phyloP scores from a whole-genome alignment of 179 eudicot genomes.

The Spergularia azorica region DNA sequence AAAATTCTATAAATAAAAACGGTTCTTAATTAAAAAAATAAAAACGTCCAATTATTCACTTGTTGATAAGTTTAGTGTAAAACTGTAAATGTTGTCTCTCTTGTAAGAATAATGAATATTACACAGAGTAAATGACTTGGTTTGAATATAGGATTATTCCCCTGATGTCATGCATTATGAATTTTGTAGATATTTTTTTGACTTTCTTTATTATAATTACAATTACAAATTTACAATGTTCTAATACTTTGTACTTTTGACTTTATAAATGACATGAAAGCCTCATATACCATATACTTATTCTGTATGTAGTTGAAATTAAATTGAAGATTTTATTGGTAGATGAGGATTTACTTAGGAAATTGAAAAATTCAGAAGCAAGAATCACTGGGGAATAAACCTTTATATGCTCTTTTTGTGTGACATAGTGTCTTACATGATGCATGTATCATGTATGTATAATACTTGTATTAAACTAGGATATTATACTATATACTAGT shows the following conservation, averaged over 20 bases:
- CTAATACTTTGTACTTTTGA: not conserved
- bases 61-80: too few species aligned
- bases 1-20: too few species aligned
- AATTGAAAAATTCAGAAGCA: constrained; percentile 19
- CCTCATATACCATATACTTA: not conserved
- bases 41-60: too few species aligned
- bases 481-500: not conserved
- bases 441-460: not conserved
- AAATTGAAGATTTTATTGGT: constrained; percentile 17
- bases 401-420: constrained; percentile 10
- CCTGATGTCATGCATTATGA: too few species aligned
- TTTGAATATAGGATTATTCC: not conserved
- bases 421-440: constrained; percentile 22
- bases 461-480: not conserved
- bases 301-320: not conserved
- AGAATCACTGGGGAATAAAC: constrained; percentile 36
- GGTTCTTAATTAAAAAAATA: too few species aligned
- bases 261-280: not conserved
- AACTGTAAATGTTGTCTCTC: too few species aligned
- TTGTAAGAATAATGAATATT: too few species aligned
- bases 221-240: too few species aligned
- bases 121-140: too few species aligned
- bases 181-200: not conserved
- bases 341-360: not conserved
- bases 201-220: not conserved